Conservation (phyloP, 2,329 filamentous ascomycete species). For the Atkinsonella texensis region DNA sequence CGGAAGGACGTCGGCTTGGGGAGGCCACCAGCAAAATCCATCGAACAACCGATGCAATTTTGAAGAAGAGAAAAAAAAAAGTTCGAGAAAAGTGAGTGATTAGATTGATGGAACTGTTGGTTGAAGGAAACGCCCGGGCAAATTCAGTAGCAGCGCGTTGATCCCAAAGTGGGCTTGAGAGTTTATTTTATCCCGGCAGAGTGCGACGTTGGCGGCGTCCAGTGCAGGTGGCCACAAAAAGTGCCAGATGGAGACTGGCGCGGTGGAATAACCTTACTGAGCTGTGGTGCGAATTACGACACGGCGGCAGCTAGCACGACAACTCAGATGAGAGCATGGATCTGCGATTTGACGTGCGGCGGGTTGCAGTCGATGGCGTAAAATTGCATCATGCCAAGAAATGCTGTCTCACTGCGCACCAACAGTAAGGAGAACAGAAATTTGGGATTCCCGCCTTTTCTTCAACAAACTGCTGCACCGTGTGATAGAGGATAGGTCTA, state of each 20-base stretch:
- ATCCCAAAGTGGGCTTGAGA: background rate
- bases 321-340: background rate
- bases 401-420: background rate
- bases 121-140: background rate
- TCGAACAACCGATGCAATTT: slow-evolving; percentile 8
- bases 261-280: slow-evolving; percentile 9
- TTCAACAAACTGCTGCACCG: background rate
- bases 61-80: too few relatives aligned
- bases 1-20: slow-evolving; percentile 34
- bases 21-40: slow-evolving; percentile 26
- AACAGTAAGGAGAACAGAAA: too few relatives aligned
- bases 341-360: slow-evolving; percentile 3
- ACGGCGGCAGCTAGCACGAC: background rate
- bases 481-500: background rate
- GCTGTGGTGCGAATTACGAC: slow-evolving; percentile 1
- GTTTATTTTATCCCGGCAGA: background rate
- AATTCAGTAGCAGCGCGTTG: too few relatives aligned
- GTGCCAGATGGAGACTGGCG: background rate
- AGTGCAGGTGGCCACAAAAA: background rate
- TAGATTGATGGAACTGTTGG: background rate
- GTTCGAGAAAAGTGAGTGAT: background rate
- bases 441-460: too few relatives aligned
- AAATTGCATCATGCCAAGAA: slow-evolving; percentile 2
- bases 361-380: background rate
- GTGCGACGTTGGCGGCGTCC: background rate